A percentile compares a stretch with the other conserved stretches of the same genome.
Conservation (phyloP, 441 rosid species). For the Bruguiera hainesii region DNA sequence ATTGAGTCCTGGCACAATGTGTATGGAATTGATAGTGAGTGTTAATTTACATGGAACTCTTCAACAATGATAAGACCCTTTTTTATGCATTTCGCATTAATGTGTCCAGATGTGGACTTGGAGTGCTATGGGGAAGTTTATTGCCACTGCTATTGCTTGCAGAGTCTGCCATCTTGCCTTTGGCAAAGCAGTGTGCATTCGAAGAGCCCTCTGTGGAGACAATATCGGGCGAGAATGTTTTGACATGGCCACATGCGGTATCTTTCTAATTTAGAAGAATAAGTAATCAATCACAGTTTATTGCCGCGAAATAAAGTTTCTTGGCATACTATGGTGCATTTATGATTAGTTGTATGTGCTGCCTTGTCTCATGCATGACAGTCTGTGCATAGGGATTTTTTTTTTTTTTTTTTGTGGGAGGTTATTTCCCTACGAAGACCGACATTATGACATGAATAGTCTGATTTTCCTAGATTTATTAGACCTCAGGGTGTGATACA, state of each 20-base stretch:
- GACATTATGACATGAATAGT: too few relatives aligned
- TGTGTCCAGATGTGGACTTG: constrained; percentile 7
- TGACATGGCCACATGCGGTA: constrained; percentile 95
- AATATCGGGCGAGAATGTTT: constrained; percentile 73
- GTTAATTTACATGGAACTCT: constrained; percentile 18
- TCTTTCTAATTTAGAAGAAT: not conserved
- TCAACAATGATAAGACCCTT: constrained; percentile 7
- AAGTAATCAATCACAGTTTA: too few relatives aligned
- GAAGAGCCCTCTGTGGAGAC: constrained; percentile 97
- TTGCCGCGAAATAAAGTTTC: not conserved
- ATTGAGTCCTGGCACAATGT: constrained; percentile 96
- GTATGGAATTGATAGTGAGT: constrained; percentile 97
- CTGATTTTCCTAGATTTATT: too few relatives aligned
- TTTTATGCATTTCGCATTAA: constrained; percentile 11
- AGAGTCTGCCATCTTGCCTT: constrained; percentile 96
- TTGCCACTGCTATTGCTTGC: constrained; percentile 29
- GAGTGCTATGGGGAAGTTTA: constrained; percentile 10
- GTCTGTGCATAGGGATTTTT: too few relatives aligned
- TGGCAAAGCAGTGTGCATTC: constrained; percentile 93
- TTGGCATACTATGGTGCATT: not conserved
- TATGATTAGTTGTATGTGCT: not conserved
- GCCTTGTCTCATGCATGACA: too few relatives aligned
- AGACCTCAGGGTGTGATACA: too few relatives aligned
- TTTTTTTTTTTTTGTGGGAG: too few relatives aligned
- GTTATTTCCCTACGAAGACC: too few relatives aligned